phyloP scores from a whole-genome alignment of 345 rosid species.

The Fremontodendron californicum region DNA sequence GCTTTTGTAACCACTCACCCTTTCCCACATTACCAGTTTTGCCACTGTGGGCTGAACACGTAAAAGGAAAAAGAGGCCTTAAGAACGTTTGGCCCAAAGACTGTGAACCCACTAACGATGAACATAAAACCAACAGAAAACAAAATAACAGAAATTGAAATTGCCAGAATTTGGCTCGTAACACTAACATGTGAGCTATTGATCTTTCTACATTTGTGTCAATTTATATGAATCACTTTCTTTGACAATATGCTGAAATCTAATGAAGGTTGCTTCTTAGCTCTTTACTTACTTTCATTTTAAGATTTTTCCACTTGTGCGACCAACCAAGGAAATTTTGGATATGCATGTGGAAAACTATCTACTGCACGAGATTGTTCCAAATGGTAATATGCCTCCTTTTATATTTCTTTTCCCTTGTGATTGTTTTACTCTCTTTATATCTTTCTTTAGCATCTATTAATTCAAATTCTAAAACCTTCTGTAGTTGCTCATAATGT shows the following conservation, averaged over 20 bases:
- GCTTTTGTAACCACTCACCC: too few species aligned
- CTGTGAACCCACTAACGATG: too few species aligned
- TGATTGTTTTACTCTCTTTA: neutral
- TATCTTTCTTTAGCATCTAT: constrained; percentile 13
- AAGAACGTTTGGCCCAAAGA: too few species aligned
- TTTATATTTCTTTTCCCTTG: neutral
- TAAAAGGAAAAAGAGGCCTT: too few species aligned
- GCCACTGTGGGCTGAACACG: too few species aligned
- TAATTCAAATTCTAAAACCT: constrained; percentile 23
- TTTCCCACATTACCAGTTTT: too few species aligned
- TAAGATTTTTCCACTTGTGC: constrained; percentile 50
- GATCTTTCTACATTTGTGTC: constrained; percentile 6
- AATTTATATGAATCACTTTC: neutral
- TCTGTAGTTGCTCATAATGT: constrained; percentile 66
- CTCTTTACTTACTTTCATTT: neutral
- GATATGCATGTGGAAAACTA: constrained; percentile 47
- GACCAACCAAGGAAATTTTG: constrained; percentile 77
- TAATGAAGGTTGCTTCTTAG: constrained; percentile 3
- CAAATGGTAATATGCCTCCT: constrained; percentile 49
- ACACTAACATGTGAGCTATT: neutral
- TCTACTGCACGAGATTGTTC: constrained; percentile 84
- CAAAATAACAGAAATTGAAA: too few species aligned
- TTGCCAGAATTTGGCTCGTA: too few species aligned
- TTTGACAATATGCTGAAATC: neutral
- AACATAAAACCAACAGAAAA: too few species aligned